Evolutionary conservation across 2,329 filamentous ascomycete species (phyloP).

Genomic region (Ceratocystis diversiconidia): DNA sequence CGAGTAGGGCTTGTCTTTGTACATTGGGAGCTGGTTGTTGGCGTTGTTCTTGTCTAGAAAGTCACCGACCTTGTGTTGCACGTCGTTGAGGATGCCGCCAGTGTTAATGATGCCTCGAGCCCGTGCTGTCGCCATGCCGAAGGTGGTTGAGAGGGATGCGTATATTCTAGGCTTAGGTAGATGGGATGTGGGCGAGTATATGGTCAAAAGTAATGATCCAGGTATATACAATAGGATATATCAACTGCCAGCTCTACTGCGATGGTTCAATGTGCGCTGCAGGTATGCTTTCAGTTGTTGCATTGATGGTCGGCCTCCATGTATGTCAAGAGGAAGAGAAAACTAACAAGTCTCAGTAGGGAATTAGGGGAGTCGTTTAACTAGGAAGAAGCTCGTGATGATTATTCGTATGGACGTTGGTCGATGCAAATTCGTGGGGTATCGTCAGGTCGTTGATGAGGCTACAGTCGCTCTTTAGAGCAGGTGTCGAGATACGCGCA

Average conservation of each 20-base stretch:
- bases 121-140: constrained; percentile 1
- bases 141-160: background rate
- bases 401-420: no score
- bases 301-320: background rate
- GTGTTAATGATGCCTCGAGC: constrained; percentile 26
- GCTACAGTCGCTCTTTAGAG: no score
- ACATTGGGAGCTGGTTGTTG: constrained; percentile 63
- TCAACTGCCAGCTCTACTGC: background rate
- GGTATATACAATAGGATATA: background rate
- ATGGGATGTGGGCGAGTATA: background rate
- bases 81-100: constrained; percentile 32
- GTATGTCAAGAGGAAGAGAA: no score
- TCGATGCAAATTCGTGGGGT: background rate
- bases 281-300: background rate
- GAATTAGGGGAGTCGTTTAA: background rate
- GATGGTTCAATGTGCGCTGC: background rate
- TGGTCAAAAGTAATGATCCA: background rate
- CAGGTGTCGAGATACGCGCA: background rate
- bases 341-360: background rate
- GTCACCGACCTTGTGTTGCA: constrained; percentile 48
- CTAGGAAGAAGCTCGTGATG: background rate
- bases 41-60: constrained; percentile 44
- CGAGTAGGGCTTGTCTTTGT: constrained; percentile 94
- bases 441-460: background rate
- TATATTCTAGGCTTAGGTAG: background rate